Evolutionary conservation across 169 alveolate genomes (phyloP).

Genomic region (Cryptosporidium xiaoi): DNA sequence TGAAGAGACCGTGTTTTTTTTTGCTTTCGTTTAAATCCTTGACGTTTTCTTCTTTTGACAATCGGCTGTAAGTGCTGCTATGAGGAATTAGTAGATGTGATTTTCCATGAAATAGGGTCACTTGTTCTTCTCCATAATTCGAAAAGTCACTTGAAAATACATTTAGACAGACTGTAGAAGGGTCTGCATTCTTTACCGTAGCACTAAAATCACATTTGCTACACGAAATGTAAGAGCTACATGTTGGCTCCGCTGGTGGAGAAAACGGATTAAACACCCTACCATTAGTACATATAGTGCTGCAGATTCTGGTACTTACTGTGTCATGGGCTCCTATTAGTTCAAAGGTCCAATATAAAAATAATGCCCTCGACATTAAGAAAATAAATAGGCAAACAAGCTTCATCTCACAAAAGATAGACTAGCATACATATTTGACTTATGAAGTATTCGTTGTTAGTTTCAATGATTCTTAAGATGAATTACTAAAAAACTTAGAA

Average conservation of each 20-base stretch:
- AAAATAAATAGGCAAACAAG: neutral
- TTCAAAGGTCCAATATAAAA: neutral
- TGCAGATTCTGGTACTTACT: conserved; percentile 22
- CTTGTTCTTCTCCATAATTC: conserved; percentile 1
- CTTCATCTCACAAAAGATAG: neutral
- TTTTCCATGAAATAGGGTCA: conserved; percentile 54
- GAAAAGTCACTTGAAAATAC: conserved; percentile 37
- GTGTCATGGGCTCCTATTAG: conserved; percentile 2
- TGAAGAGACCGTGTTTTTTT: conserved; percentile 40
- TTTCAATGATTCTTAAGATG: too few species aligned
- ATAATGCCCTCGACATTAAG: neutral
- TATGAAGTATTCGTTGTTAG: too few species aligned
- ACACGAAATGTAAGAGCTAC: conserved; percentile 68
- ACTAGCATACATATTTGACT: neutral
- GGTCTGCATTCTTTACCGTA: conserved; percentile 9
- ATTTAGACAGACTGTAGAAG: conserved; percentile 47
- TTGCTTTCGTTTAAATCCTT: conserved; percentile 6
- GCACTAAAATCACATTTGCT: conserved; percentile 24
- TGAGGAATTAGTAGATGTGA: conserved; percentile 56
- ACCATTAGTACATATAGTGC: conserved; percentile 29
- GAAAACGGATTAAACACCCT: conserved; percentile 24
- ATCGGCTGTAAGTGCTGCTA: conserved; percentile 29
- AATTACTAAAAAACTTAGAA: too few species aligned
- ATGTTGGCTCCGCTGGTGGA: conserved; percentile 48
- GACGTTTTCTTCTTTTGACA: conserved; percentile 34